Evolutionary conservation across 169 alveolate species (phyloP), one percentile per base, ranked within the genome.

Genomic region (Eimeria acervulina): DNA sequence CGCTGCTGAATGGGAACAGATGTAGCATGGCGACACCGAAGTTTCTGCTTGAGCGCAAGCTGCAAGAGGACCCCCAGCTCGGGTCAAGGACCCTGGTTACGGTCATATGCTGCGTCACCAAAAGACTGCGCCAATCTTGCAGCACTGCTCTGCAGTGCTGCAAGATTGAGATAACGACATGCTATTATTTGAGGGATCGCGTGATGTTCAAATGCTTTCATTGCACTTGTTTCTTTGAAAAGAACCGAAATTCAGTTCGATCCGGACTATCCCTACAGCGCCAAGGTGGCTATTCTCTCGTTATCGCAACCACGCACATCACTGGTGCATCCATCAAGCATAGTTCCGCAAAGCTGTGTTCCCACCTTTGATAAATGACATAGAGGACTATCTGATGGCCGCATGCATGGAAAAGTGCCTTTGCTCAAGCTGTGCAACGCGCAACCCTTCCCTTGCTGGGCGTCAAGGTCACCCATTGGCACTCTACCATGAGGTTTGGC

Each of bases 381-480:
- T 12, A 36, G 83, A 72, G 83, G 15, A 72, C 13, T 13, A 5
- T 15, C 13, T 15, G n/a, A 72, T 36, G 83, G 15, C 51, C 21
- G 51, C 7, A 36, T 36, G n/a, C 5, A 17, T 21, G 83, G 83
- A 21, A 72, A 33, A 51, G 28, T 36, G 51, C 15, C 83, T 19
- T 51, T 72, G 83, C 83, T 72, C 83, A 33, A 72, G 83, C 51
- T 72, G 28, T 72, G 28, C 33, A 38, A 36, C 83, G 52, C 83
- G 28, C 6, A 47, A 72, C 51, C 13, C 31, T 36, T 15, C 2
- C 51, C 52, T 17, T 6, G 31, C 33, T 28, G 33, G 83, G 52
- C 12, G 83, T 51, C 23, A 38, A 72, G 83, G 83, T 72, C 83
- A 72, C 83, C 83, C 36, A 31, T 28, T 19, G 52, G 52, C 47